phyloP scores from a whole-genome alignment of 257 asterid genomes.

The Ocimum tenuiflorum region DNA sequence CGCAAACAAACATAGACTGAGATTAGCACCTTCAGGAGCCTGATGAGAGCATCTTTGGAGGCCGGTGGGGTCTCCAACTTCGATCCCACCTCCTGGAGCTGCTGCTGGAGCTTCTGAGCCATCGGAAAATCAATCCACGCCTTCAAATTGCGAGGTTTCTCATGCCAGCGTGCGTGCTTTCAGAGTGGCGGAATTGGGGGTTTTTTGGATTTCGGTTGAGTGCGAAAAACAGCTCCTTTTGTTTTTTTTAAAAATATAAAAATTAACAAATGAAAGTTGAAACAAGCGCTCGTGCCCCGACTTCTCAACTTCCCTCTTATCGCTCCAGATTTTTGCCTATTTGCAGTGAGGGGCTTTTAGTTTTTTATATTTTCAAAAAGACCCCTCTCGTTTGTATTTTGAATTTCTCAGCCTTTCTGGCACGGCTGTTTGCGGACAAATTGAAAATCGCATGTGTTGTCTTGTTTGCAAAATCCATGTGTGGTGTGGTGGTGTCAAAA shows the following conservation, averaged over 20 bases:
- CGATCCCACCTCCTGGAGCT: conserved; percentile 62
- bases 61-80: conserved; percentile 58
- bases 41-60: conserved; percentile 65
- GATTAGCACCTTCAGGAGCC: conserved; percentile 56
- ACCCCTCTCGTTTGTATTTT: neutral
- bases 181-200: conserved; percentile 36
- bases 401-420: neutral
- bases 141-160: conserved; percentile 9
- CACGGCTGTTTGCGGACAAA: too few relatives aligned
- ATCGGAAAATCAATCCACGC: conserved; percentile 26
- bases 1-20: neutral
- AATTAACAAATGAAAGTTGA: neutral
- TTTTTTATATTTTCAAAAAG: neutral
- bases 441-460: too few relatives aligned
- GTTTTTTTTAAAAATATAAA: neutral
- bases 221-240: conserved; percentile 15
- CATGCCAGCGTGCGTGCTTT: conserved; percentile 5
- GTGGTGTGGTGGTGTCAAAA: too few relatives aligned
- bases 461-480: too few relatives aligned
- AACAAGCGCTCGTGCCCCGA: conserved; percentile 16
- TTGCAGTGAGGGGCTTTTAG: conserved; percentile 2
- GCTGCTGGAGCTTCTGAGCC: conserved; percentile 65
- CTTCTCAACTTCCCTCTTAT: neutral
- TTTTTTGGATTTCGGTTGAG: conserved; percentile 23
- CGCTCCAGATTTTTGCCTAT: conserved; percentile 18